A percentile compares a stretch with the other conserved stretches of the same genome.
phyloP scores from a whole-genome alignment of 257 asterid species.

The Paraleonurus japonicus region DNA sequence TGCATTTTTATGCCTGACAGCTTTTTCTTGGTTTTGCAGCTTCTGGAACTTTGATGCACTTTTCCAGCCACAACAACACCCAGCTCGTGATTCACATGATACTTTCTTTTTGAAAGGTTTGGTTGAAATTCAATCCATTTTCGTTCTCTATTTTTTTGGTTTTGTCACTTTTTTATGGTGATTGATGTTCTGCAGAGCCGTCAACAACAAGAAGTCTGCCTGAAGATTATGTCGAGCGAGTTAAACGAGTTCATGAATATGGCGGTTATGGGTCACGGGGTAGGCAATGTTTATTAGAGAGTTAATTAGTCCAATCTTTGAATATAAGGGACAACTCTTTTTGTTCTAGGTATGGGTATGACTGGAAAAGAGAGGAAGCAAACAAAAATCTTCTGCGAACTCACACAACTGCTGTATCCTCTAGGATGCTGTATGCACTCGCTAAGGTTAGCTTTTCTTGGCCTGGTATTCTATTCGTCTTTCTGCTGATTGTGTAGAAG shows the following conservation, averaged over 20 bases:
- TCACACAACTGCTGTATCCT: constrained; percentile 97
- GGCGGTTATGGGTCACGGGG: constrained; percentile 98
- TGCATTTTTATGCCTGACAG: background rate
- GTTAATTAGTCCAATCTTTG: constrained; percentile 8
- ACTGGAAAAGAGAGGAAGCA: constrained; percentile 98
- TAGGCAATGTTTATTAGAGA: constrained; percentile 35
- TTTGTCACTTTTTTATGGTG: constrained; percentile 20
- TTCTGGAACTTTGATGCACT: constrained; percentile 99
- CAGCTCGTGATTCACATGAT: constrained; percentile 99
- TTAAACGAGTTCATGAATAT: constrained; percentile 72
- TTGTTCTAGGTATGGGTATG: constrained; percentile 70
- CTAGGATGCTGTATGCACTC: constrained; percentile 86
- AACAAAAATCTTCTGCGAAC: constrained; percentile 93
- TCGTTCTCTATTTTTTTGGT: constrained; percentile 20
- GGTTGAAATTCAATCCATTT: constrained; percentile 13
- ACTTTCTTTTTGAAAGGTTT: constrained; percentile 92
- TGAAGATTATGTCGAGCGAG: constrained; percentile 93
- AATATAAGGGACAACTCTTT: background rate
- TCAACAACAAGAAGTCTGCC: constrained; percentile 74
- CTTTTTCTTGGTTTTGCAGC: constrained; percentile 42
- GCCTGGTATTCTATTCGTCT: background rate
- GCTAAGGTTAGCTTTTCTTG: constrained; percentile 63
- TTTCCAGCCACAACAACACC: constrained; percentile 99
- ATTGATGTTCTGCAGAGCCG: constrained; percentile 56
- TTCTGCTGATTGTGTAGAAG: background rate